These are phyloP conservation scores for Arachis hypogaea DNA, from an alignment of 306 rosid genomes.

Conservation along the genomic window DNA sequence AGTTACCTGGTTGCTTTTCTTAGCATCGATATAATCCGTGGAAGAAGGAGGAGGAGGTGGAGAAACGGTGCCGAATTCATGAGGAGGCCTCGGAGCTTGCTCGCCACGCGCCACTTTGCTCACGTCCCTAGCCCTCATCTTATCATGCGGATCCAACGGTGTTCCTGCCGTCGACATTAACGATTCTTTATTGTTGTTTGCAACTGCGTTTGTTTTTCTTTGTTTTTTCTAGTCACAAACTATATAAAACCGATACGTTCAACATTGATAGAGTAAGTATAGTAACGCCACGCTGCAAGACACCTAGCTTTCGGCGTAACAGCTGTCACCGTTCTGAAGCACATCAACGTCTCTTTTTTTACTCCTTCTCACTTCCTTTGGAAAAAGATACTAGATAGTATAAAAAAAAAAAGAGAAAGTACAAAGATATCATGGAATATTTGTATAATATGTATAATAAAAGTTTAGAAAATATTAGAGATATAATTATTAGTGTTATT, in stretches of 20 bases:
- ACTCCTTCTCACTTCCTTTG: too few species aligned
- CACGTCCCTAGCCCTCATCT: constrained; percentile 60
- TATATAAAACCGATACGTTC: too few species aligned
- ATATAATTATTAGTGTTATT: too few species aligned
- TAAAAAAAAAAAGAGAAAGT: too few species aligned
- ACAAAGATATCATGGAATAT: too few species aligned
- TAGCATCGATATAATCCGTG: constrained; percentile 4
- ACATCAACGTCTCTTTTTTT: too few species aligned
- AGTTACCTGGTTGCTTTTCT: neutral
- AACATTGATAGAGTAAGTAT: neutral
- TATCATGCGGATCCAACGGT: constrained; percentile 55
- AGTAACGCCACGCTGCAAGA: constrained; percentile 37
- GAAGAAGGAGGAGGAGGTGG: constrained; percentile 47
- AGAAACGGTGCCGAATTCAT: constrained; percentile 59
- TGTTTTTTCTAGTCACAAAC: too few species aligned
- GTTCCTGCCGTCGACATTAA: constrained; percentile 36
- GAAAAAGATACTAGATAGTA: too few species aligned
- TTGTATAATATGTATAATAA: too few species aligned
- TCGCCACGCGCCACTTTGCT: constrained; percentile 56
- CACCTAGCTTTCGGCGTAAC: constrained; percentile 23
- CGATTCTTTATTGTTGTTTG: neutral
- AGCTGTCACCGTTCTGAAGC: too few species aligned
- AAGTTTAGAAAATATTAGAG: too few species aligned
- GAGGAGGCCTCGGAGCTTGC: constrained; percentile 61
- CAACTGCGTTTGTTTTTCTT: too few species aligned